These are phyloP conservation scores for Dactylorhiza incarnata DNA, from an alignment of 106 monocot species.

Conservation along the genomic window DNA sequence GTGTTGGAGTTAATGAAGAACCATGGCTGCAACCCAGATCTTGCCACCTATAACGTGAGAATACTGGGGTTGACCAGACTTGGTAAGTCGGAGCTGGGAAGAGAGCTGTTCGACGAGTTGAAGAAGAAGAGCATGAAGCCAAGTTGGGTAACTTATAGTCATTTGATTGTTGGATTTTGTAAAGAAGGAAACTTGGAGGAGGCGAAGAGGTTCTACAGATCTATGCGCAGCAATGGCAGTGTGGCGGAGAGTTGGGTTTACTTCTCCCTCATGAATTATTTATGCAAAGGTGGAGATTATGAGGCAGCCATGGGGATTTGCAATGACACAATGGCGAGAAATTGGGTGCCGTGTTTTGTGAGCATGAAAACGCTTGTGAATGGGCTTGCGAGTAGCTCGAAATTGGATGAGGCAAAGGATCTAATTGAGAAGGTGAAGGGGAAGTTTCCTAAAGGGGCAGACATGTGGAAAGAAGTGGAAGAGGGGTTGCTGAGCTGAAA, in stretches of 20 bases:
- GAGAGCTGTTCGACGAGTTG: conserved; percentile 60
- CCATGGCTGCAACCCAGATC: conserved; percentile 27
- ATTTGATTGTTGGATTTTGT: conserved; percentile 72
- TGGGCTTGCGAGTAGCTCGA: conserved; percentile 42
- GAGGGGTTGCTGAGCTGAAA: conserved; percentile 25
- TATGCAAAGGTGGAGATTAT: conserved; percentile 72
- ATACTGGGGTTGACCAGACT: conserved; percentile 68
- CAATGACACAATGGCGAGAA: conserved; percentile 56
- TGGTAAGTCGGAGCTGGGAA: conserved; percentile 35
- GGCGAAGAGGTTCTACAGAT: conserved; percentile 50
- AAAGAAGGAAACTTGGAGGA: conserved; percentile 63
- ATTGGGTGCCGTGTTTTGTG: conserved; percentile 70
- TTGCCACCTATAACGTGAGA: conserved; percentile 45
- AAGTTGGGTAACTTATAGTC: conserved; percentile 53
- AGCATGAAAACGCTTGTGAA: conserved; percentile 69
- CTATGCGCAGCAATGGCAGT: conserved; percentile 40
- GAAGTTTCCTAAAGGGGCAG: conserved; percentile 50
- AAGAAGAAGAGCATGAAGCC: conserved; percentile 34
- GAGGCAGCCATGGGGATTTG: conserved; percentile 46
- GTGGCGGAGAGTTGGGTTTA: conserved; percentile 52
- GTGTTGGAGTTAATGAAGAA: conserved; percentile 69
- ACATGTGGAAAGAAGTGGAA: conserved; percentile 82
- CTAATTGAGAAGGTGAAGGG: conserved; percentile 57
- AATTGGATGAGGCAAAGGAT: conserved; percentile 55
- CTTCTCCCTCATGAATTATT: conserved; percentile 57